Evolutionary conservation across 2,329 filamentous ascomycete species (phyloP), one percentile per base, ranked within the genome.

Genomic region (Talaromyces sp.): DNA sequence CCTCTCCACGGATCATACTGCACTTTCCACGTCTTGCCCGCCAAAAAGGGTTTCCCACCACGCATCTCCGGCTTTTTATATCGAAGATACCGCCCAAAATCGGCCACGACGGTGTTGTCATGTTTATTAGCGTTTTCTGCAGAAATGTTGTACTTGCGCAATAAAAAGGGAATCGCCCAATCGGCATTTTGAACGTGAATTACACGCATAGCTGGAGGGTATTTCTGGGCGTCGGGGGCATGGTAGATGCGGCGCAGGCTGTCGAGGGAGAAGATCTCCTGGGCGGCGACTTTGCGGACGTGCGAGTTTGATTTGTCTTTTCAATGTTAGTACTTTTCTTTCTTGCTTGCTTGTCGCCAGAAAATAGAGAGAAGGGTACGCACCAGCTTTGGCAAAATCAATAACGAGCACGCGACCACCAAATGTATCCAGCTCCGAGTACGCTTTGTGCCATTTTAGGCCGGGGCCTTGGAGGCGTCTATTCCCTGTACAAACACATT

Each of bases 141-240:
- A 8, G 44, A 75, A 62, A 85, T 83, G 59, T 83, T 82, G 72
- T 81, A 84, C 65, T 83, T 84, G 31, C 76, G 72, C 36, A 83
- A 70, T 2, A 85, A 69, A 63, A 78, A 84, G 2, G 71, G 71
- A 36, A 76, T 78, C 0, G 82, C 82, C 81, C 82, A 83, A 7
- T 71, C 70, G 6, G 81, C 82, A 63, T 84, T 84, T 67, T 85
- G 82, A 4, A 84, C 79, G 63, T 85, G 82, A 52, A 76, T 74
- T 18, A 77, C 70, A 33, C 74, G 68, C 44, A 76, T 66, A 4
- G 72, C 65, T 6, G 69, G 67, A 36, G 69, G 65, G 18, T 65
- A 61, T 52, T 61, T 51, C 14, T 40, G 54, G 5, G 10, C 3
- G 5, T 56, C 31, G 9, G 31, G 7, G 0, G 31, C 30, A 68